phyloP scores from a whole-genome alignment of 345 rosid genomes.

The Populus deltoides region DNA sequence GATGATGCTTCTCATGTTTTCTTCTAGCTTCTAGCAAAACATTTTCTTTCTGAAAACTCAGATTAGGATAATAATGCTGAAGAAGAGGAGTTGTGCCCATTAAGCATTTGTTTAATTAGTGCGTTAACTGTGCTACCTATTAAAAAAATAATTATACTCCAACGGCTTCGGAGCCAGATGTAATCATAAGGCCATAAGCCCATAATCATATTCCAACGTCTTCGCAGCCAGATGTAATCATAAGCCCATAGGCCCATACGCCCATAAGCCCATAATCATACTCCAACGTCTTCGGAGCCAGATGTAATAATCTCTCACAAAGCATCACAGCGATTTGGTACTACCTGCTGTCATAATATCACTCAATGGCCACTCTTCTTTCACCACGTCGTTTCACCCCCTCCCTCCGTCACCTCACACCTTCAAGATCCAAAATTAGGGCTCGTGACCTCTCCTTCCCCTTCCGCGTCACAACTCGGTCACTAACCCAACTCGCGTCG shows the following conservation, averaged over 20 bases:
- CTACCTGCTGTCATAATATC: not conserved
- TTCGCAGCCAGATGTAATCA: too few relatives aligned
- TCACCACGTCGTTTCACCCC: slow-evolving; percentile 12
- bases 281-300: not conserved
- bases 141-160: too few relatives aligned
- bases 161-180: too few relatives aligned
- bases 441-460: not conserved
- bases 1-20: too few relatives aligned
- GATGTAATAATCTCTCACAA: not conserved
- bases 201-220: too few relatives aligned
- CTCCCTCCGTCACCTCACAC: not conserved
- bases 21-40: not conserved
- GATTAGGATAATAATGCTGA: not conserved
- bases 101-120: not conserved
- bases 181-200: too few relatives aligned
- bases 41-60: too few relatives aligned
- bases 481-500: slow-evolving; percentile 1
- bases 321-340: not conserved
- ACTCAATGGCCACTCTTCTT: not conserved
- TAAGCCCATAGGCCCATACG: not conserved
- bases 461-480: not conserved
- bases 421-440: not conserved
- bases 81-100: not conserved
- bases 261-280: not conserved
- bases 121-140: not conserved